Base-by-base conservation (phyloP, 441 rosid genomes). In the Flueggea neowawraea region DNA sequence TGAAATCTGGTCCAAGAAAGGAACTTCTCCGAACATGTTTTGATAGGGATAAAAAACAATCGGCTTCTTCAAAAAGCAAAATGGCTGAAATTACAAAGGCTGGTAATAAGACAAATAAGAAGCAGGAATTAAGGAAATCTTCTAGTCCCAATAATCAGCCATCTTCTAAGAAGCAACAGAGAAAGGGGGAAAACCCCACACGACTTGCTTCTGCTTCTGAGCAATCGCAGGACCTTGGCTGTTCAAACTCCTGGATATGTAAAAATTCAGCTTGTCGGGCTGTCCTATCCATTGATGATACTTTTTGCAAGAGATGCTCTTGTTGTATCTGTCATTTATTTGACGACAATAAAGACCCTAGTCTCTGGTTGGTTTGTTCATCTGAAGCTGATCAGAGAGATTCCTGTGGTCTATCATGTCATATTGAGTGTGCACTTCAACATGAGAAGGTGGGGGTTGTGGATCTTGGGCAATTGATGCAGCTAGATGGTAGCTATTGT, bases 321-420 rank as follows among this genome's bases (percentile, higher is more conserved):
- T 95, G 99, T 72, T 91, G 97, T 60, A 86, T 95, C 54, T 95
- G 99, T 68, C 96, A 92, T 75, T 64, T 70, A 33, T 95, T 88
- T 71, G 99, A 95, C 70, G 97, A 92, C 61, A 95, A 95, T 77
- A 95, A 95, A 73, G 99, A 95, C 64, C 98, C 98, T 11, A 92
- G 99, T 74, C 98, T 90, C 49, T 95, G 99, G 99, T 79, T 95
- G 75, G 90, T 87, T 51, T 95, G 99, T 67, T 70, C 90, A 32
- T 79, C 98, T 39, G 99, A 90, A 60, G 74, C 78, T 55, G 85
- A 82, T 55, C 75, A 79, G 66, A 82, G 72, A 57, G 96, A 85
- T 58, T 87, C 87, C 65, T 95, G 99, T 74, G 96, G 96, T 48
- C 65, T 87, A 54, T 90, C 99, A 28, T 95, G 97, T 77, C 99